Conservation (phyloP, 1,284 basidiomycete genomes). For the Anthracocystis setariae region DNA sequence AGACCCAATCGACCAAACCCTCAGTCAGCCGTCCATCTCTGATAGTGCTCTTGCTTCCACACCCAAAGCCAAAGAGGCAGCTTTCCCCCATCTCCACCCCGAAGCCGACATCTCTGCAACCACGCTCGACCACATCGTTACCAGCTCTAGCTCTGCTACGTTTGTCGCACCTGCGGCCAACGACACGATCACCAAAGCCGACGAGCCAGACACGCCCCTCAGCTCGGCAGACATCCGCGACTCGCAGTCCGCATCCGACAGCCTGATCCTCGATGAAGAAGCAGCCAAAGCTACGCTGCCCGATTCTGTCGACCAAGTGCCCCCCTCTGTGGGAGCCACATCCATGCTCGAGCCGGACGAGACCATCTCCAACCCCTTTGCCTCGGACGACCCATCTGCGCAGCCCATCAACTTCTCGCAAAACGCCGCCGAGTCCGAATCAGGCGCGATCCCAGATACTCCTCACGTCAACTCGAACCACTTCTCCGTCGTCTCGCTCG, state of each 20-base stretch:
- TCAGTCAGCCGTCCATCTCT: constrained; percentile 9
- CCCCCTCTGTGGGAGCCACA: constrained; percentile 58
- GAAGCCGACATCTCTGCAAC: not conserved
- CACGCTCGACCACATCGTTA: not conserved
- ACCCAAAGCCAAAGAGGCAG: constrained; percentile 16
- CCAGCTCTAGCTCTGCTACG: constrained; percentile 30
- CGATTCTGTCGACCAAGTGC: constrained; percentile 33
- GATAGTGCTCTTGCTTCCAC: constrained; percentile 10
- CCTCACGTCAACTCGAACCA: constrained; percentile 43
- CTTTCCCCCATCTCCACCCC: constrained; percentile 7
- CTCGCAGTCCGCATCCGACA: constrained; percentile 24
- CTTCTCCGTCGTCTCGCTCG: constrained; percentile 52
- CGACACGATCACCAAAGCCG: not conserved
- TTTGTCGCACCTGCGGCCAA: constrained; percentile 14
- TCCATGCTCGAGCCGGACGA: constrained; percentile 60
- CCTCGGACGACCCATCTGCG: constrained; percentile 19
- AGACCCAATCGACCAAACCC: constrained; percentile 11
- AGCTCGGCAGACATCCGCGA: constrained; percentile 43
- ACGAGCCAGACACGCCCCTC: constrained; percentile 18
- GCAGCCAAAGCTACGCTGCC: constrained; percentile 29
- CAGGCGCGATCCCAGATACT: constrained; percentile 19
- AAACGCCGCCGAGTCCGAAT: not conserved
- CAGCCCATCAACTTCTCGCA: constrained; percentile 27
- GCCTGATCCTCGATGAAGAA: constrained; percentile 47
- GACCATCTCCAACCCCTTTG: constrained; percentile 62